phyloP scores from a whole-genome alignment of 1,139 yeast genomes.

The Insectozyma bohioensis region DNA sequence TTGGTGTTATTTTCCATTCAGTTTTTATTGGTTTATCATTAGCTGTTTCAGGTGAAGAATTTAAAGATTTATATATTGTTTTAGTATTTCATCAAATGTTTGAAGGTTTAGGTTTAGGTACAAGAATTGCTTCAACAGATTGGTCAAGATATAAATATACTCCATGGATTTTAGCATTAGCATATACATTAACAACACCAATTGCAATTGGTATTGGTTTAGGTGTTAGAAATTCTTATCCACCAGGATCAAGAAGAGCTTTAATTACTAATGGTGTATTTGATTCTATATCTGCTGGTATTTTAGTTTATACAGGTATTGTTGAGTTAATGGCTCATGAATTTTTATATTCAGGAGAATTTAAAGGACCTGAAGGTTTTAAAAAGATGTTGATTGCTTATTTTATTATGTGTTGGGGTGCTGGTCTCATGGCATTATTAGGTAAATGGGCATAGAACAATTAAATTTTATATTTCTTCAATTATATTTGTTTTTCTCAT shows the following conservation, averaged over 20 bases:
- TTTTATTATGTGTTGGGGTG: constrained; percentile 59
- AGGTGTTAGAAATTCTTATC: constrained; percentile 71
- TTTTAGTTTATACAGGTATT: constrained; percentile 78
- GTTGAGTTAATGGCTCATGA: constrained; percentile 90
- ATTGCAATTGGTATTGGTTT: constrained; percentile 83
- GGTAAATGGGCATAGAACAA: constrained; percentile 90
- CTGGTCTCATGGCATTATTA: constrained; percentile 80
- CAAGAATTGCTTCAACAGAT: constrained; percentile 71
- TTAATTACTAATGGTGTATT: constrained; percentile 74
- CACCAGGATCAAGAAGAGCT: constrained; percentile 59
- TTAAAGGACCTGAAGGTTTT: constrained; percentile 50
- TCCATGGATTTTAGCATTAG: constrained; percentile 61
- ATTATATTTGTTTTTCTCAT: no score
- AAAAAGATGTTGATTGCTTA: constrained; percentile 40
- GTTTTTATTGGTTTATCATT: constrained; percentile 75
- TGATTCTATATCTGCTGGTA: constrained; percentile 84
- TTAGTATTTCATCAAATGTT: constrained; percentile 88
- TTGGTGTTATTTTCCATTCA: constrained; percentile 81
- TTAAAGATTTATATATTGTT: constrained; percentile 73
- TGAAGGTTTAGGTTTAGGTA: constrained; percentile 91
- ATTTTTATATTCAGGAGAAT: constrained; percentile 67
- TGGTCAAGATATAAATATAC: constrained; percentile 57
- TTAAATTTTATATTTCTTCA: no score
- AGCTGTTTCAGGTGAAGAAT: constrained; percentile 72
- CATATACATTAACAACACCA: constrained; percentile 77